phyloP scores from a whole-genome alignment of 208 protist genomes.

The Trypanosoma cruzi region DNA sequence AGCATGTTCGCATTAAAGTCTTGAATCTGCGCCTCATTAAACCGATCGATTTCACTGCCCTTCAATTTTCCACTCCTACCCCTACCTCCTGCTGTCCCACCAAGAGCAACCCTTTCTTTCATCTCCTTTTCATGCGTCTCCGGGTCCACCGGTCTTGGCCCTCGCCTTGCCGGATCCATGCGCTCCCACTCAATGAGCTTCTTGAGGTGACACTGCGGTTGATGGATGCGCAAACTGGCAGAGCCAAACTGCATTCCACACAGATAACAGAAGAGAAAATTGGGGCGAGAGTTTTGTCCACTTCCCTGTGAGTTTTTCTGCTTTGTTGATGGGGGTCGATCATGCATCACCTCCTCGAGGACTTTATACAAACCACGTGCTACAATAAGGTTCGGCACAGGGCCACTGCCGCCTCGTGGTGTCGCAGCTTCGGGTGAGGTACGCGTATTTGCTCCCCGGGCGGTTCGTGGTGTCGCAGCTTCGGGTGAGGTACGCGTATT shows the following conservation, averaged over 20 bases:
- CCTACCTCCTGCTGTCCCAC: neutral
- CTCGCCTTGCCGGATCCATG: slow-evolving; percentile 64
- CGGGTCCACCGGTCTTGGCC: slow-evolving; percentile 66
- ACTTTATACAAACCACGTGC: slow-evolving; percentile 69
- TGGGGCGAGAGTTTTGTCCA: slow-evolving; percentile 45
- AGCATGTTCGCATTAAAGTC: slow-evolving; percentile 74
- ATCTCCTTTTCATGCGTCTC: slow-evolving; percentile 64
- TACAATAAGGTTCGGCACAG: slow-evolving; percentile 55
- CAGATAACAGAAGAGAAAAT: slow-evolving; percentile 90
- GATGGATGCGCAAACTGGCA: slow-evolving; percentile 87
- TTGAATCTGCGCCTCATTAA: slow-evolving; percentile 83
- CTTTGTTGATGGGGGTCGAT: slow-evolving; percentile 14
- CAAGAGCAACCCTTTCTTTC: slow-evolving; percentile 28
- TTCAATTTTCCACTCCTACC: slow-evolving; percentile 23
- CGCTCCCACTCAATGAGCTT: slow-evolving; percentile 90
- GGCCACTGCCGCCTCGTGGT: neutral
- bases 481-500: neutral
- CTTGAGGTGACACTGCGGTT: slow-evolving; percentile 93
- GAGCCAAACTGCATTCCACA: slow-evolving; percentile 90
- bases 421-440: neutral
- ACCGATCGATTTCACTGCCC: slow-evolving; percentile 47
- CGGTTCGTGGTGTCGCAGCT: neutral
- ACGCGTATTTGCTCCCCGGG: neutral
- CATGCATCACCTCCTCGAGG: slow-evolving; percentile 55
- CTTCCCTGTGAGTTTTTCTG: neutral